Conservation (phyloP, 2,329 filamentous ascomycete genomes). For the Endoconidiophora polonica region DNA sequence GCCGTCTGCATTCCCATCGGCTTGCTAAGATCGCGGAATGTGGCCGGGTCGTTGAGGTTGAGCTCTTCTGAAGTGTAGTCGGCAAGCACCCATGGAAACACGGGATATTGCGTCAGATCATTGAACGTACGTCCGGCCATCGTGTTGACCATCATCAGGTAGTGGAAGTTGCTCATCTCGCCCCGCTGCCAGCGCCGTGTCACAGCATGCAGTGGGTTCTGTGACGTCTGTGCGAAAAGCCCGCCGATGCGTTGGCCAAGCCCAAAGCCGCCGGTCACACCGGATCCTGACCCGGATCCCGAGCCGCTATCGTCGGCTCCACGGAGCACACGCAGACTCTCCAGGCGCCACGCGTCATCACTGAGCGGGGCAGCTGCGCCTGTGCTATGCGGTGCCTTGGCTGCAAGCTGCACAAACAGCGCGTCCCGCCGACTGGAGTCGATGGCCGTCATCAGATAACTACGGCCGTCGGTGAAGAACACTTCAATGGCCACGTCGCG, state of each 20-base stretch:
- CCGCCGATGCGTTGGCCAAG: conserved; percentile 58
- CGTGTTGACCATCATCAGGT: conserved; percentile 95
- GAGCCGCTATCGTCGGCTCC: conserved; percentile 7
- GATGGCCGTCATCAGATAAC: conserved; percentile 78
- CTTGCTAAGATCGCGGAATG: conserved; percentile 81
- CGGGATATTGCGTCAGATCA: conserved; percentile 91
- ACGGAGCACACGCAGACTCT: conserved; percentile 52
- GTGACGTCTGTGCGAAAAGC: conserved; percentile 70
- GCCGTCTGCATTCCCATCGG: conserved; percentile 87
- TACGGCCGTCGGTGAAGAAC: conserved; percentile 92
- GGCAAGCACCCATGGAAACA: conserved; percentile 93
- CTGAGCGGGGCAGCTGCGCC: conserved; percentile 53
- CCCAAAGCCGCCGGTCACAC: conserved; percentile 3
- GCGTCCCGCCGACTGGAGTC: conserved; percentile 61
- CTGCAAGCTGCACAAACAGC: conserved; percentile 57
- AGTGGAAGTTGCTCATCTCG: conserved; percentile 96
- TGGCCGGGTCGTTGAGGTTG: conserved; percentile 66
- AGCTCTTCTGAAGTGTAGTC: conserved; percentile 92
- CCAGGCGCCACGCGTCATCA: conserved; percentile 83
- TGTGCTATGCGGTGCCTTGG: conserved; percentile 64
- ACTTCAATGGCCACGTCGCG: conserved; percentile 92
- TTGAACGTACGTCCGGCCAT: conserved; percentile 96
- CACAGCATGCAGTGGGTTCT: conserved; percentile 45
- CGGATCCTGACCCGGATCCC: background rate
- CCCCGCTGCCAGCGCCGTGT: conserved; percentile 84